Evolutionary conservation across 345 rosid species (phyloP).

Genomic region (Melastoma malabathricum): DNA sequence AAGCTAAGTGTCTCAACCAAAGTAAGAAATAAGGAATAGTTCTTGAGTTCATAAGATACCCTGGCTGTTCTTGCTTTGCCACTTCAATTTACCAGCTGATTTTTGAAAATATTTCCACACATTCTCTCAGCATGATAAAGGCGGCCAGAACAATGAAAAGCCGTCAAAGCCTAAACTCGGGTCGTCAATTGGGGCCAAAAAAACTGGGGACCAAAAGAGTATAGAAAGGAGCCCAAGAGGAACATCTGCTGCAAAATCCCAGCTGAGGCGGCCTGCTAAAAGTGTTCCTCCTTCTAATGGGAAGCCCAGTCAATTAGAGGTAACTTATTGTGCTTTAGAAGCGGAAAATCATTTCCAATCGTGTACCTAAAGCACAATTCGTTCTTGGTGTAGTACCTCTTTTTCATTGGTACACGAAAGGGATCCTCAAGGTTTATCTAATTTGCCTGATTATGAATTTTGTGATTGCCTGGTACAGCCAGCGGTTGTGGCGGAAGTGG

Average conservation of each 20-base stretch:
- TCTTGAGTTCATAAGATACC: too few species aligned
- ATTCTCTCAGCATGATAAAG: background rate
- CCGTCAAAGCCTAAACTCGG: conserved; percentile 21
- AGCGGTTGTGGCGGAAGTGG: background rate
- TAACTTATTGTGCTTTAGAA: conserved; percentile 12
- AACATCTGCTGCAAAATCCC: conserved; percentile 22
- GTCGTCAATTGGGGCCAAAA: conserved; percentile 24
- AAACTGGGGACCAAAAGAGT: background rate
- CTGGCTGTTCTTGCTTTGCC: too few species aligned
- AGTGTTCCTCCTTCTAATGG: conserved; percentile 38
- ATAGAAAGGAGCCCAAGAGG: conserved; percentile 1
- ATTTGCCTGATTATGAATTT: too few species aligned
- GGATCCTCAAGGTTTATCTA: too few species aligned
- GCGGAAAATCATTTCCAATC: conserved; percentile 34
- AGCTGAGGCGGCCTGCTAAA: conserved; percentile 32
- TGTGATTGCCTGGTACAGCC: too few species aligned
- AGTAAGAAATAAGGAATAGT: too few species aligned
- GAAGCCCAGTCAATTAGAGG: conserved; percentile 33
- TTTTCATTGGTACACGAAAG: too few species aligned
- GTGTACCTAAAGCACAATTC: too few species aligned
- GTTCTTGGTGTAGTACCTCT: too few species aligned
- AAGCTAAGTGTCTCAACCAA: too few species aligned
- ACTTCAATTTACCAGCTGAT: background rate
- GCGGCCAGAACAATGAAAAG: conserved; percentile 7
- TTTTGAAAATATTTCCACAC: background rate